Conservation (phyloP, 495 filamentous ascomycete species). For the Platismatia glauca region DNA sequence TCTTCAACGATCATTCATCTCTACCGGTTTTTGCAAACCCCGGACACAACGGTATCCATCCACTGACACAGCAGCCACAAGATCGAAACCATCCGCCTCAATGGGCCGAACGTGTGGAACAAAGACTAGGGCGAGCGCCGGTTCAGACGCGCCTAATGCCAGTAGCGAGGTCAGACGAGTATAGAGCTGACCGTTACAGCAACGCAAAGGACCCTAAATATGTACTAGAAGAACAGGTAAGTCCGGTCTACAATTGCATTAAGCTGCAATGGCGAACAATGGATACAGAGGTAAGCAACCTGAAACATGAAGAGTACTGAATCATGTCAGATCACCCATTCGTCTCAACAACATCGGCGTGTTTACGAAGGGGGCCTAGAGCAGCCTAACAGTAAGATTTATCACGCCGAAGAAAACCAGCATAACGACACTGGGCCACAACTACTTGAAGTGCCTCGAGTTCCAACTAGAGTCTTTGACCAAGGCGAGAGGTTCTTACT, state of each 20-base stretch:
- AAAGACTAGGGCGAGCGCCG: background rate
- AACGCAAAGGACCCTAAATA: background rate
- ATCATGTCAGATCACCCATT: background rate
- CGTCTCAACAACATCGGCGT: background rate
- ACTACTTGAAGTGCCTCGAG: background rate
- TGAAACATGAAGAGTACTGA: constrained; percentile 7
- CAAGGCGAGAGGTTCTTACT: background rate
- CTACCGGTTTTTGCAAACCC: background rate
- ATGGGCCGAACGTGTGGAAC: background rate
- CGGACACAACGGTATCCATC: background rate
- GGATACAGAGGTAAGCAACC: constrained; percentile 5
- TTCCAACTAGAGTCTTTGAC: background rate
- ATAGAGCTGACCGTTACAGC: background rate
- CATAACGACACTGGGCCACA: background rate
- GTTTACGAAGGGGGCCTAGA: background rate
- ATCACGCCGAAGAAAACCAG: background rate
- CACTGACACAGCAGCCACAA: background rate
- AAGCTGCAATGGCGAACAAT: background rate
- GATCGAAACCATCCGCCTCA: background rate
- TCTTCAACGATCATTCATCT: background rate
- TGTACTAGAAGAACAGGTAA: constrained; percentile 6
- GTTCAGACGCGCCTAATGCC: background rate
- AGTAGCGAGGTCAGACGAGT: background rate
- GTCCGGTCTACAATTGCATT: background rate
- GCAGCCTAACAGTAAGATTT: background rate